Conservation (phyloP, 2,329 filamentous ascomycete species). For the Verticillium tricorpus region DNA sequence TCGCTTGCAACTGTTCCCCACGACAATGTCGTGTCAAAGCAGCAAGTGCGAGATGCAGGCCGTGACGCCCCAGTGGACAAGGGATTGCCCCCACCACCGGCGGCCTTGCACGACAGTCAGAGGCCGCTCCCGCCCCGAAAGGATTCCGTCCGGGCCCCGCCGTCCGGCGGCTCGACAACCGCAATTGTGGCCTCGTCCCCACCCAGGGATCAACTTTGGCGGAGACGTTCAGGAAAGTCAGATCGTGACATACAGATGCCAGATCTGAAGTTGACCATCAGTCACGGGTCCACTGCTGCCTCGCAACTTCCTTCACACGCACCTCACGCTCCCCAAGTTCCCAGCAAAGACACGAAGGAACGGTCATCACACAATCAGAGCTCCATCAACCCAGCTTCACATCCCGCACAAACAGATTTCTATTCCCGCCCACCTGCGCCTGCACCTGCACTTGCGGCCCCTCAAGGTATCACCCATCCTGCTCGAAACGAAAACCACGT, state of each 20-base stretch:
- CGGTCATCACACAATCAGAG: too few relatives aligned
- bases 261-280: constrained; percentile 42
- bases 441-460: constrained; percentile 14
- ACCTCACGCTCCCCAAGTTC: not conserved
- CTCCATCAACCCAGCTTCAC: not conserved
- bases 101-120: not conserved
- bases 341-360: constrained; percentile 2
- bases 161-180: constrained; percentile 8
- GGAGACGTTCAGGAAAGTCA: constrained; percentile 45
- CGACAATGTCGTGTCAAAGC: not conserved
- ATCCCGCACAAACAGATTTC: constrained; percentile 7
- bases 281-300: constrained; percentile 45
- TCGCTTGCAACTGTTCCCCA: constrained; percentile 6
- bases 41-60: not conserved
- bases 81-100: constrained; percentile 9
- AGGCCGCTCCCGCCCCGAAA: constrained; percentile 5
- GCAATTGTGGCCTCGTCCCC: constrained; percentile 20
- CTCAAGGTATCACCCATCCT: constrained; percentile 5
- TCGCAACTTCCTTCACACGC: constrained; percentile 14
- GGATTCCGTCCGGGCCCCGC: constrained; percentile 13
- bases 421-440: constrained; percentile 2
- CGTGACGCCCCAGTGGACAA: not conserved
- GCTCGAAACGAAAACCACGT: not conserved
- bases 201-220: constrained; percentile 36
- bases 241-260: constrained; percentile 42